Evolutionary conservation across 192 early-diverging fungal species (phyloP).

Genomic region (Umbelopsis sp.): DNA sequence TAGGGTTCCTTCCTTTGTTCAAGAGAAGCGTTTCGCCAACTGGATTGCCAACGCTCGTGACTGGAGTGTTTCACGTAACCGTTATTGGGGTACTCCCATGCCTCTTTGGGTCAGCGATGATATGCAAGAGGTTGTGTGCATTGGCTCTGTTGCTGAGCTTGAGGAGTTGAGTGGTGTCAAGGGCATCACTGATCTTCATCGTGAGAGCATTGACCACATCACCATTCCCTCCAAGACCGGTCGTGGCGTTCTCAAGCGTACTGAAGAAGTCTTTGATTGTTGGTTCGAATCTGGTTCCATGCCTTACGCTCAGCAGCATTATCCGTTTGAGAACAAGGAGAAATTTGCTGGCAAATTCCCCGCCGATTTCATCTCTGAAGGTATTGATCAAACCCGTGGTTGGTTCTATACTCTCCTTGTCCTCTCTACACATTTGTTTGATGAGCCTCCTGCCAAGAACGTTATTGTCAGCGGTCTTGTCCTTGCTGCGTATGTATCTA

Average conservation of each 20-base stretch:
- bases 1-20: constrained; percentile 89
- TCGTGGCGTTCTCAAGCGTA: constrained; percentile 80
- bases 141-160: constrained; percentile 92
- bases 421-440: constrained; percentile 94
- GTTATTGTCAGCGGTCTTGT: constrained; percentile 97
- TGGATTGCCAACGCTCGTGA: constrained; percentile 96
- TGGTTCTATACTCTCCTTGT: constrained; percentile 99
- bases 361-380: constrained; percentile 99
- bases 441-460: constrained; percentile 95
- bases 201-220: constrained; percentile 95
- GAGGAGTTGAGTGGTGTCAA: constrained; percentile 83
- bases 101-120: constrained; percentile 98
- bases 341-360: constrained; percentile 88
- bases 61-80: constrained; percentile 97
- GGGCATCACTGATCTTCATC: constrained; percentile 91
- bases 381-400: constrained; percentile 98
- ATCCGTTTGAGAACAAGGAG: constrained; percentile 97
- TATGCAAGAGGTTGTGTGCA: constrained; percentile 82
- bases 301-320: constrained; percentile 99
- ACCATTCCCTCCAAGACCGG: constrained; percentile 94
- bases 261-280: constrained; percentile 98
- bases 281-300: constrained; percentile 99
- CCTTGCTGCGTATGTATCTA: constrained; percentile 67
- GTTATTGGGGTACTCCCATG: constrained; percentile 99
- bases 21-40: constrained; percentile 97